Evolutionary conservation across 495 filamentous ascomycete genomes (phyloP), one percentile per base, ranked within the genome.

Genomic region (Penicillium riverlandense): DNA sequence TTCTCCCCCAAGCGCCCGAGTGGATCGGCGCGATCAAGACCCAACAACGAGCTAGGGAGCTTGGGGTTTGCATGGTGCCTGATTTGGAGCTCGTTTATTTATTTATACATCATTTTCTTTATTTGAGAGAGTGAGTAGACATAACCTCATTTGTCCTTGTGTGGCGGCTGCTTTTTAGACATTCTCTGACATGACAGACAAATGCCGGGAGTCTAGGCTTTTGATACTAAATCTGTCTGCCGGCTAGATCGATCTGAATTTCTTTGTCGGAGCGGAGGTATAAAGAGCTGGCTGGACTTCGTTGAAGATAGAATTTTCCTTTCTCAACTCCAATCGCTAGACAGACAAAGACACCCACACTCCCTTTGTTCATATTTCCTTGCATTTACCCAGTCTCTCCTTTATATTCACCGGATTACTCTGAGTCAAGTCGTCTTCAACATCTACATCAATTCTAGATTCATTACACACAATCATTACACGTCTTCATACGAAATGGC

Each of bases 1-100:
- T 48, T 41, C 39, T 11, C 14, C 42, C 52, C 48, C 54, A 66
- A 52, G 61, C 63, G 63, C 61, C 54, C 43, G 28, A 38, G 63
- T 64, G 60, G 62, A 44, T 13, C 36, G 11, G 5, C 29, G 36
- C 40, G 15, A 35, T 10, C 31, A 35, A 38, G 22, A 22, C 22
- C 22, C 22, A 22, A 6, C 22, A 3, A 22, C 22, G 40, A 10
- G 8, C 32, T n/a, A 41, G 9, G 28, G 40, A 43, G 22, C 22
- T 38, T 11, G 36, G 36, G 11, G 9, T 38, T 22, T 27, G 22
- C 2, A 22, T 22, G 22, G 22, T 22, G 4, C 22, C 22, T 22
- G 22, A 22, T 22, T 22, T 22, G 22, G 22, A 22, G 22, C 22
- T 22, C 6, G 22, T 3, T 22, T 22, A 22, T 22, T 22, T 22